These are phyloP conservation scores for Aspergillus carlsbadensis DNA, from an alignment of 495 filamentous ascomycete species.

Conservation along the genomic window DNA sequence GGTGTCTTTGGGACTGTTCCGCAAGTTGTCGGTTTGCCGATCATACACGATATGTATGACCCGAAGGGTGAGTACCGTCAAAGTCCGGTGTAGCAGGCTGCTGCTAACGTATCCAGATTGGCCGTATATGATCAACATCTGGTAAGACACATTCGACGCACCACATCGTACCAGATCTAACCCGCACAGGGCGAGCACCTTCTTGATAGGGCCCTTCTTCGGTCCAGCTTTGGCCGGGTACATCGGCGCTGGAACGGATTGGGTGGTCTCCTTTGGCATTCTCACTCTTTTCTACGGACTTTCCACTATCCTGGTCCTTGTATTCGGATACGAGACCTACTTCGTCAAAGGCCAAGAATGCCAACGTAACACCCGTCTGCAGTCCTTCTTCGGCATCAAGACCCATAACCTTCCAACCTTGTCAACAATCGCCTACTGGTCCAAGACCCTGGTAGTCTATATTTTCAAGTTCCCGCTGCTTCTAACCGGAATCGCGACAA, in stretches of 20 bases:
- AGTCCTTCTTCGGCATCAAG: slow-evolving; percentile 53
- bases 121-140: slow-evolving; percentile 50
- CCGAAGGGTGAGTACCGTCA: slow-evolving; percentile 29
- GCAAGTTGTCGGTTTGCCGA: slow-evolving; percentile 45
- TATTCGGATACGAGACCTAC: slow-evolving; percentile 50
- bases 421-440: slow-evolving; percentile 23
- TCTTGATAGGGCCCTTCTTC: slow-evolving; percentile 45
- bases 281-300: slow-evolving; percentile 46
- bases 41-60: slow-evolving; percentile 48
- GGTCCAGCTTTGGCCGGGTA: slow-evolving; percentile 47
- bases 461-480: slow-evolving; percentile 36
- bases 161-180: neutral
- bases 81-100: neutral
- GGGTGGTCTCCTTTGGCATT: slow-evolving; percentile 47
- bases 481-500: slow-evolving; percentile 30
- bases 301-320: slow-evolving; percentile 39
- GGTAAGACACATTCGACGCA: slow-evolving; percentile 20
- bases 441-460: slow-evolving; percentile 27
- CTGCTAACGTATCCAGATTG: slow-evolving; percentile 27
- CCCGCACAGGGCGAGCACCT: slow-evolving; percentile 35
- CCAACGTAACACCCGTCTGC: slow-evolving; percentile 15
- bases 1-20: slow-evolving; percentile 49
- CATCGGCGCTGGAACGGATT: slow-evolving; percentile 33
- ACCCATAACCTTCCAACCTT: slow-evolving; percentile 30
- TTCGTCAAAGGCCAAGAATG: slow-evolving; percentile 28